These are phyloP conservation scores for Xanthoconium purpureum DNA, from an alignment of 768 basidiomycete species.

Conservation along the genomic window DNA sequence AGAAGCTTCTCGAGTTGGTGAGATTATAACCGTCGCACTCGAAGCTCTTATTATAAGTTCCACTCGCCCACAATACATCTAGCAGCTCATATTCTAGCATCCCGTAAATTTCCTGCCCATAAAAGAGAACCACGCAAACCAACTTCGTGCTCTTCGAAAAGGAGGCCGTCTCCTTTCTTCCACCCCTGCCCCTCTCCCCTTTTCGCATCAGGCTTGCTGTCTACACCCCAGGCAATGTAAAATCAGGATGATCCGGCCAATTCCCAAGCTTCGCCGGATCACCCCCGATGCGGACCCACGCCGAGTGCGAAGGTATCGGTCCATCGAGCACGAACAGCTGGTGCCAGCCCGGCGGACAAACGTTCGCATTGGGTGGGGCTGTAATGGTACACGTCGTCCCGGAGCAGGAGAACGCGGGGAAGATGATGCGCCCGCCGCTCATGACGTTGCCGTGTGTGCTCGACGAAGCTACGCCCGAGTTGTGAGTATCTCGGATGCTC, in stretches of 20 bases:
- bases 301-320: constrained; percentile 73
- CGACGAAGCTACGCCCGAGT: constrained; percentile 50
- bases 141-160: too few species aligned
- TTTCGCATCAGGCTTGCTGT: too few species aligned
- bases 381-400: constrained; percentile 75
- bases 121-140: too few species aligned
- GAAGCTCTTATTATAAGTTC: too few species aligned
- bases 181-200: too few species aligned
- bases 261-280: constrained; percentile 68
- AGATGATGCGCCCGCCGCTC: constrained; percentile 63
- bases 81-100: too few species aligned
- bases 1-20: too few species aligned
- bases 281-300: constrained; percentile 75
- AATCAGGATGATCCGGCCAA: constrained; percentile 71
- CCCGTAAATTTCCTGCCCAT: too few species aligned
- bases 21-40: too few species aligned
- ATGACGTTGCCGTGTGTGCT: constrained; percentile 78
- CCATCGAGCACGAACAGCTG: constrained; percentile 75
- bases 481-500: constrained; percentile 20
- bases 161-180: too few species aligned
- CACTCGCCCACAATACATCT: too few species aligned
- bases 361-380: constrained; percentile 65
- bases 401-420: constrained; percentile 67
- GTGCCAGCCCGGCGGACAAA: constrained; percentile 76
- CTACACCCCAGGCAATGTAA: constrained; percentile 57